Evolutionary conservation across 2,329 filamentous ascomycete species (phyloP).

Genomic region (Anisogramma anomala): DNA sequence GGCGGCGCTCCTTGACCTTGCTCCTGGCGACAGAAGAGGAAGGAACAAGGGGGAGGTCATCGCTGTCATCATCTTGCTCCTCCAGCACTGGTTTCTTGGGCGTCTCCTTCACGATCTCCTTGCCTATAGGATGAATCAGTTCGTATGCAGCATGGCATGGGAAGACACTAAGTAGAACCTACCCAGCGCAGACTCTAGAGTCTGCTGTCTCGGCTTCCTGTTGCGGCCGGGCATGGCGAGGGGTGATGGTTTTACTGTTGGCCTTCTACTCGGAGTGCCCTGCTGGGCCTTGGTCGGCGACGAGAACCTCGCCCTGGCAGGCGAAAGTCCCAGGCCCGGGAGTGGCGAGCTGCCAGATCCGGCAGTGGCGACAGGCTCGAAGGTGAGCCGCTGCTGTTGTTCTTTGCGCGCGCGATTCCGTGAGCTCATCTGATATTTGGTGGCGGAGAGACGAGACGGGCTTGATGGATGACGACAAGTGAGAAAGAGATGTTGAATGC

Average conservation of each 20-base stretch:
- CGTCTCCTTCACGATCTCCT: not conserved
- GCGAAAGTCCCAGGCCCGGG: conserved; percentile 15
- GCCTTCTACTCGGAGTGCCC: conserved; percentile 2
- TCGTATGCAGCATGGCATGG: not conserved
- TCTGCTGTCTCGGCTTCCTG: conserved; percentile 14
- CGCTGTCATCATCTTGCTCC: conserved; percentile 6
- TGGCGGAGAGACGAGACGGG: too few relatives aligned
- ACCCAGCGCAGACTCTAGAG: conserved; percentile 15
- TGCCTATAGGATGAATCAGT: not conserved
- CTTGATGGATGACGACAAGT: too few relatives aligned
- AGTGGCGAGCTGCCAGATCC: conserved; percentile 14
- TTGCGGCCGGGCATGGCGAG: conserved; percentile 7
- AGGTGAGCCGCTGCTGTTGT: conserved; percentile 21
- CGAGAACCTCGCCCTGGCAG: conserved; percentile 21
- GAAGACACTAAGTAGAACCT: not conserved
- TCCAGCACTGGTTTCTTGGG: not conserved
- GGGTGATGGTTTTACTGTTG: not conserved
- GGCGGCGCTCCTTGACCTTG: not conserved
- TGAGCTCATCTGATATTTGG: conserved; percentile 3
- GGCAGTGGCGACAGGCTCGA: conserved; percentile 20
- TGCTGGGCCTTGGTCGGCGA: conserved; percentile 3
- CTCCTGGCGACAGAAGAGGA: not conserved
- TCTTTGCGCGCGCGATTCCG: conserved; percentile 14
- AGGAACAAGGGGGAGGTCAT: not conserved
- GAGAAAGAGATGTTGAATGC: too few relatives aligned